Conservation (phyloP, 768 basidiomycete species). For the Xanthoconium stramineum region DNA sequence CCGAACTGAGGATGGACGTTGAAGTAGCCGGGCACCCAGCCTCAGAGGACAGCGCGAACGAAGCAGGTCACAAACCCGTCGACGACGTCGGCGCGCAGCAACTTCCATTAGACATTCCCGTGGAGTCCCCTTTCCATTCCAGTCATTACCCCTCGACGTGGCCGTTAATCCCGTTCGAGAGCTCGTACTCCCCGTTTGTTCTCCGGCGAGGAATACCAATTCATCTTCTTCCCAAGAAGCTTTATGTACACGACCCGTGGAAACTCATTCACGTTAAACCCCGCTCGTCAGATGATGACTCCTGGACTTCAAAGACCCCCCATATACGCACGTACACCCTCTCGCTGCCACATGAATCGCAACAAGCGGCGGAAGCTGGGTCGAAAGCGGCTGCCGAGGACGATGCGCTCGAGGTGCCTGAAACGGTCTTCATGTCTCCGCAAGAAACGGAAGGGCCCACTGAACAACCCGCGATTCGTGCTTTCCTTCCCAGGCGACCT, state of each 20-base stretch:
- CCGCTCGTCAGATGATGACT: not conserved
- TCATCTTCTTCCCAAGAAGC: conserved; percentile 38
- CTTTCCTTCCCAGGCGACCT: conserved; percentile 27
- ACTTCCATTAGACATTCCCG: not conserved
- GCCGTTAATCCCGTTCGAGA: conserved; percentile 38
- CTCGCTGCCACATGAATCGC: conserved; percentile 9
- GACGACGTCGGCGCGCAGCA: not conserved
- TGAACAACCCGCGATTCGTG: conserved; percentile 26
- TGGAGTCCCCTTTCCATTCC: conserved; percentile 27
- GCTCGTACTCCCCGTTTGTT: conserved; percentile 17
- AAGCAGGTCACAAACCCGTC: not conserved
- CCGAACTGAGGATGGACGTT: not conserved
- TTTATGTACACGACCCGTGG: conserved; percentile 44
- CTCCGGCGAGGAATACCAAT: conserved; percentile 33
- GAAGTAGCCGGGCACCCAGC: not conserved
- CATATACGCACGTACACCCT: conserved; percentile 29
- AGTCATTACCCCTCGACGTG: conserved; percentile 38
- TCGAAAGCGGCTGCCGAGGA: conserved; percentile 11
- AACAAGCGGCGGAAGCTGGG: conserved; percentile 1
- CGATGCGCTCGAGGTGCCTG: not conserved
- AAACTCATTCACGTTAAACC: conserved; percentile 20
- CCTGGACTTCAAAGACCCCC: conserved; percentile 31
- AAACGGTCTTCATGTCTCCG: conserved; percentile 20
- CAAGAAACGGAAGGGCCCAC: conserved; percentile 22
- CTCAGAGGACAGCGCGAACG: not conserved